These are phyloP conservation scores for Hygrophorus russula DNA, from an alignment of 768 basidiomycete species.

Conservation along the genomic window DNA sequence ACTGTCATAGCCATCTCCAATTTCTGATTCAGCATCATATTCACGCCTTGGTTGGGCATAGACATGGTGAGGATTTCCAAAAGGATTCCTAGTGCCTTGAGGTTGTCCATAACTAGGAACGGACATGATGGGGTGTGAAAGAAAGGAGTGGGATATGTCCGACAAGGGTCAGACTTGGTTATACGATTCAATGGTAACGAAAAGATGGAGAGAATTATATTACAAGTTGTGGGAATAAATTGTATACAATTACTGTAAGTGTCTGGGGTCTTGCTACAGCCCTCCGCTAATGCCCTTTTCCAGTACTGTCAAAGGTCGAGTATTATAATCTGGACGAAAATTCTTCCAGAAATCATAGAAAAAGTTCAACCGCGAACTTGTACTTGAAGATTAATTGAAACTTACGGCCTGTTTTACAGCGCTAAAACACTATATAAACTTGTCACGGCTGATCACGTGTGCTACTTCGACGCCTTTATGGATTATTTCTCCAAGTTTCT, in stretches of 20 bases:
- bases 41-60: conserved; percentile 22
- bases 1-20: conserved; percentile 20
- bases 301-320: too few species aligned
- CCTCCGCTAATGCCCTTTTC: too few species aligned
- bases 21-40: conserved; percentile 28
- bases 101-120: background rate
- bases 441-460: too few species aligned
- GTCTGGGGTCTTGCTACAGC: too few species aligned
- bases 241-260: too few species aligned
- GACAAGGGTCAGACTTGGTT: background rate
- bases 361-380: conserved; percentile 53
- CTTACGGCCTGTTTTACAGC: too few species aligned
- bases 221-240: too few species aligned
- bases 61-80: conserved; percentile 6
- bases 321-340: conserved; percentile 2
- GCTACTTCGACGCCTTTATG: too few species aligned
- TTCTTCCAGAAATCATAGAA: background rate
- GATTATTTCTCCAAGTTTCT: conserved; percentile 85
- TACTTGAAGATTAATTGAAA: conserved; percentile 81
- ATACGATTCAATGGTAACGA: too few species aligned
- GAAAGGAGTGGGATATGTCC: background rate
- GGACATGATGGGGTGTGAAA: background rate
- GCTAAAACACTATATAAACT: too few species aligned
- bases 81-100: conserved; percentile 8
- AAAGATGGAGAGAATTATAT: too few species aligned